Base-by-base conservation (phyloP, 306 rosid genomes). In the Prunus mume region DNA sequence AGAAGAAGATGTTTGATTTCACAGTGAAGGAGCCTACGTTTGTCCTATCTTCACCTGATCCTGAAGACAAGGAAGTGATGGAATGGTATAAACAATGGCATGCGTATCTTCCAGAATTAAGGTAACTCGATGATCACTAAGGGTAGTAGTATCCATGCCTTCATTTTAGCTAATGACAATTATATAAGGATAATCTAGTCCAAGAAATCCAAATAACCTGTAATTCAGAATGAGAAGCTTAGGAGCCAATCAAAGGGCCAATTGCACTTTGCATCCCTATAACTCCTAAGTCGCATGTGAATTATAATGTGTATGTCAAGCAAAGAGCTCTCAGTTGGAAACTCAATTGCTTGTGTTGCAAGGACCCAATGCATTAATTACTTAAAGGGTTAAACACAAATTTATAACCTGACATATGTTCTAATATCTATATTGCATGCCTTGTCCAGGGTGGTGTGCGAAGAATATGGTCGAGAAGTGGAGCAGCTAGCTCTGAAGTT, bases 1-100 rank as follows among this genome's bases (percentile, higher is more conserved):
- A 93, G 96, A 91, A 89, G 66, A 93, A 91, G 68, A 90, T 86
- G 9, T 86, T 91, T 76, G 97, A 91, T 82, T 71, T 84, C 56
- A 13, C 27, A 5, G 72, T 79, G 19, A 54, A 47, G 56, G 92
- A 81, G 0, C 91, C 93, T 2, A 79, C 77, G 8, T 6, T 81
- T 0, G 5, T 81, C 24, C 84, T 89, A 1, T 46, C 77, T 14
- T 87, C 86, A 5, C 76, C 83, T n/a, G 82, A 80, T 8, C 83
- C 72, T 0, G 60, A 84, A 6, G 90, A 86, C 28, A 25, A 63
- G 5, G 55, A 64, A 34, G 28, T 85, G 2, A 81, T 78, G 14
- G 71, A 78, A 50, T 85, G 87, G 72, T 49, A 57, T 3, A 91
- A 89, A 28, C 77, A 41, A 51, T 86, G 86, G 69, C 92, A 94